Evolutionary conservation across 1,139 yeast genomes (phyloP).

Genomic region (Hansenula sp.): DNA sequence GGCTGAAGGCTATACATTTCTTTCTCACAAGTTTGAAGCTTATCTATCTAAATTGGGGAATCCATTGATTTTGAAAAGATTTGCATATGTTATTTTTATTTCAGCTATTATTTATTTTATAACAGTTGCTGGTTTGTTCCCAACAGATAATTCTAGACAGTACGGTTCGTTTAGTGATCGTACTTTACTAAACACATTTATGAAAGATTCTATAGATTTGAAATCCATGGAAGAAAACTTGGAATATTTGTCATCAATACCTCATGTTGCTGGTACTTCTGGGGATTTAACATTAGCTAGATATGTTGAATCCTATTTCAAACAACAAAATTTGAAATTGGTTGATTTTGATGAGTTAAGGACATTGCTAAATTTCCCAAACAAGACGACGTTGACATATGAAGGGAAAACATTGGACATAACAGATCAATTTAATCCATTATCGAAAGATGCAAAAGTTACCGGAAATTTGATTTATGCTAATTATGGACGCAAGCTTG

Average conservation of each 20-base stretch:
- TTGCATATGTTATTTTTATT: slow-evolving; percentile 64
- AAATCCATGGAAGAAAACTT: slow-evolving; percentile 63
- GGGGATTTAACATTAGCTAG: slow-evolving; percentile 74
- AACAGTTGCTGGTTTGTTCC: slow-evolving; percentile 46
- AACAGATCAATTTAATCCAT: slow-evolving; percentile 61
- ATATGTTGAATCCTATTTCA: slow-evolving; percentile 57
- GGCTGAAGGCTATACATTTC: slow-evolving; percentile 48
- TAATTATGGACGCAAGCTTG: slow-evolving; percentile 60
- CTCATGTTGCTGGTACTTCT: slow-evolving; percentile 82
- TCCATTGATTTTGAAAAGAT: slow-evolving; percentile 77
- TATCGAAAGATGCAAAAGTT: slow-evolving; percentile 55
- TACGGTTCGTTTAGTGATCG: slow-evolving; percentile 64
- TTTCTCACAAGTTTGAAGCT: slow-evolving; percentile 47
- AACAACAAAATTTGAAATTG: slow-evolving; percentile 49
- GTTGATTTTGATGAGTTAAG: slow-evolving; percentile 47
- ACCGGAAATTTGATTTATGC: slow-evolving; percentile 52
- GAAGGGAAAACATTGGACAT: slow-evolving; percentile 34
- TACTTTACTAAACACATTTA: slow-evolving; percentile 41
- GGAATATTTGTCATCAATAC: slow-evolving; percentile 76
- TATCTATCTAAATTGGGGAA: slow-evolving; percentile 67
- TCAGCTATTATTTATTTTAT: slow-evolving; percentile 54
- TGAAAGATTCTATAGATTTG: slow-evolving; percentile 47
- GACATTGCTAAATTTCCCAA: slow-evolving; percentile 59
- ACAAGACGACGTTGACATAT: slow-evolving; percentile 28
- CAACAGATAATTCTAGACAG: slow-evolving; percentile 43